phyloP scores from a whole-genome alignment of 345 rosid species.

The Nasturtium officinale region DNA sequence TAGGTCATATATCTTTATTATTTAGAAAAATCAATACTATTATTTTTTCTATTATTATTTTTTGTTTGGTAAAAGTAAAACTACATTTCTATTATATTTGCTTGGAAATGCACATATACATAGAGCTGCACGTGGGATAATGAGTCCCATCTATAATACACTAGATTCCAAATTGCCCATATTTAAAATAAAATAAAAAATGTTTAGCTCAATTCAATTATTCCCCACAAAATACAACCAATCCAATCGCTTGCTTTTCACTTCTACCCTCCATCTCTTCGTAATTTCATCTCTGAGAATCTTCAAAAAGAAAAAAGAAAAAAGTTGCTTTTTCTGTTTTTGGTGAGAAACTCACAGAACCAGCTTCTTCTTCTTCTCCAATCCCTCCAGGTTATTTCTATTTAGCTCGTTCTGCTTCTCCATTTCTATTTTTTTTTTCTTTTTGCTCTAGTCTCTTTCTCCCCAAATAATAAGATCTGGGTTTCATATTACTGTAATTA shows the following conservation, averaged over 20 bases:
- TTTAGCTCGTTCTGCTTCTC: conserved; percentile 24
- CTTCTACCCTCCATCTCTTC: conserved; percentile 2
- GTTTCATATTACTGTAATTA: conserved; percentile 12
- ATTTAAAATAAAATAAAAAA: background rate
- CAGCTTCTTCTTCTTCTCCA: conserved; percentile 17
- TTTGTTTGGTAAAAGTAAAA: background rate
- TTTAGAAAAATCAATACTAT: too few species aligned
- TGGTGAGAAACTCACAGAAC: conserved; percentile 8
- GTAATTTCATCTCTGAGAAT: conserved; percentile 26
- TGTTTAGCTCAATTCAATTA: conserved; percentile 2
- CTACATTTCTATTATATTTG: too few species aligned
- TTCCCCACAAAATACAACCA: conserved; percentile 16
- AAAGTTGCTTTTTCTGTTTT: background rate
- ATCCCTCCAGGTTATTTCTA: conserved; percentile 23
- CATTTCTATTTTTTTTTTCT: background rate
- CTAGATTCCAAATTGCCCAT: conserved; percentile 26
- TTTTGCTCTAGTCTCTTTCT: background rate
- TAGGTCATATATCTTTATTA: background rate
- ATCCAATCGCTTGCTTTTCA: conserved; percentile 28
- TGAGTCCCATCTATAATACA: conserved; percentile 14
- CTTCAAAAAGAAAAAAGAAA: background rate
- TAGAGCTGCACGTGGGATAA: conserved; percentile 38
- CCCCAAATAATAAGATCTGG: conserved; percentile 24
- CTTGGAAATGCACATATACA: too few species aligned
- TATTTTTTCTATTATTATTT: background rate